A percentile compares a stretch with the other conserved stretches of the same genome.
Conservation (phyloP, 1,284 basidiomycete species). For the Boletus sp. region DNA sequence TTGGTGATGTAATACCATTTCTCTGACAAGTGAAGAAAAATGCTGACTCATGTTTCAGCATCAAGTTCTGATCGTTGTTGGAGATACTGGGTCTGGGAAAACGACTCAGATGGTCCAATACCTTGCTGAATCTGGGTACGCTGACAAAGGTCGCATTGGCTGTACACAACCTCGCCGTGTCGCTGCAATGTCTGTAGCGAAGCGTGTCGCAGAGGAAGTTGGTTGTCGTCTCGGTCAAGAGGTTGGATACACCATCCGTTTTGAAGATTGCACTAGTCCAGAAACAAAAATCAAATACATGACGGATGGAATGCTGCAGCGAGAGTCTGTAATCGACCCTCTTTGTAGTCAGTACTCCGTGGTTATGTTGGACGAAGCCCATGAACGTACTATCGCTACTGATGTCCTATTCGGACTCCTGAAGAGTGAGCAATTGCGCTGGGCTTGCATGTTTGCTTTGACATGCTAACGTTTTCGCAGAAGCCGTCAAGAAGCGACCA, state of each 20-base stretch:
- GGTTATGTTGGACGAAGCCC: slow-evolving; percentile 98
- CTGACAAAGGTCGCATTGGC: slow-evolving; percentile 86
- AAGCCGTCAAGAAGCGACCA: slow-evolving; percentile 89
- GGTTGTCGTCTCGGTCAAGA: slow-evolving; percentile 95
- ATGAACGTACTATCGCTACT: slow-evolving; percentile 96
- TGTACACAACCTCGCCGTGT: slow-evolving; percentile 99
- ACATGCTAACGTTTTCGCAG: slow-evolving; percentile 42
- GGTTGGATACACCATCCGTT: slow-evolving; percentile 98
- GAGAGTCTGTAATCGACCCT: slow-evolving; percentile 95
- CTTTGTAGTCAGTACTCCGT: slow-evolving; percentile 91
- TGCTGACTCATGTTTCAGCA: slow-evolving; percentile 54
- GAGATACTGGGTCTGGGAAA: slow-evolving; percentile 92
- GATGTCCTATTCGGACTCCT: slow-evolving; percentile 96
- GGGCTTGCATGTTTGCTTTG: not conserved
- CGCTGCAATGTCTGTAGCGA: slow-evolving; percentile 98
- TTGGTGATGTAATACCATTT: slow-evolving; percentile 66
- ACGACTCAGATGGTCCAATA: slow-evolving; percentile 95
- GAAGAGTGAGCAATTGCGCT: slow-evolving; percentile 67
- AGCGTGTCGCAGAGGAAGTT: slow-evolving; percentile 97
- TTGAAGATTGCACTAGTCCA: slow-evolving; percentile 97
- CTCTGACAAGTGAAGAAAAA: not conserved
- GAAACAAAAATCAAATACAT: slow-evolving; percentile 99
- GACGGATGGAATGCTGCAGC: slow-evolving; percentile 99
- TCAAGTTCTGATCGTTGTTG: slow-evolving; percentile 93
- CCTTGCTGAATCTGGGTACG: slow-evolving; percentile 83